Conservation (phyloP, 129 eudicot species). For the Tanacetum coccineum region DNA sequence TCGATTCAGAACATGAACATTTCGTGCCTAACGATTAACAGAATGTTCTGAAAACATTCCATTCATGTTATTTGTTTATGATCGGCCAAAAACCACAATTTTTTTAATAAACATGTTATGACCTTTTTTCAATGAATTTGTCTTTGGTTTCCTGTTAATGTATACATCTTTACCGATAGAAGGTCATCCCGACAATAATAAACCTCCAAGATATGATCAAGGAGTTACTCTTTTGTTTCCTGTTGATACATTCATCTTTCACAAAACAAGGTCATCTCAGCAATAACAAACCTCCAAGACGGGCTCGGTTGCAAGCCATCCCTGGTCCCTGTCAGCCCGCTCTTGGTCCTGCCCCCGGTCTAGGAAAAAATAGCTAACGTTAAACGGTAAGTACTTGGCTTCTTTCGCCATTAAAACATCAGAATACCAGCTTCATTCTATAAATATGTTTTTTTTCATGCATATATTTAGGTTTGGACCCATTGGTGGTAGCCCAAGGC, state of each 20-base stretch:
- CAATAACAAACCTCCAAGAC: slow-evolving; percentile 28
- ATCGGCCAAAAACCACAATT: no score
- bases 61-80: no score
- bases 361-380: slow-evolving; percentile 56
- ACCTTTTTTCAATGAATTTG: no score
- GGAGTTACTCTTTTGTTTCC: slow-evolving; percentile 36
- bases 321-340: background rate
- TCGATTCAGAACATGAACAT: background rate
- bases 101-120: no score
- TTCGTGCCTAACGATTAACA: background rate
- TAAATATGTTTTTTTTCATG: background rate
- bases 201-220: slow-evolving; percentile 39
- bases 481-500: slow-evolving; percentile 74
- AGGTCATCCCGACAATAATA: slow-evolving; percentile 19
- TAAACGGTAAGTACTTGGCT: slow-evolving; percentile 31
- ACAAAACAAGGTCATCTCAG: slow-evolving; percentile 20
- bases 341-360: slow-evolving; percentile 10
- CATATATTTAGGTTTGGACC: slow-evolving; percentile 45
- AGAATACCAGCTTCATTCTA: background rate
- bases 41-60: background rate
- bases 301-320: slow-evolving; percentile 10
- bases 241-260: slow-evolving; percentile 37
- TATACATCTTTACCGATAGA: no score
- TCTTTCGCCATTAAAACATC: background rate
- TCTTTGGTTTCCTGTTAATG: no score